A percentile compares a stretch with the other conserved stretches of the same genome.
phyloP scores from a whole-genome alignment of 2,329 filamentous ascomycete genomes.

The Aureobasidium sp. region DNA sequence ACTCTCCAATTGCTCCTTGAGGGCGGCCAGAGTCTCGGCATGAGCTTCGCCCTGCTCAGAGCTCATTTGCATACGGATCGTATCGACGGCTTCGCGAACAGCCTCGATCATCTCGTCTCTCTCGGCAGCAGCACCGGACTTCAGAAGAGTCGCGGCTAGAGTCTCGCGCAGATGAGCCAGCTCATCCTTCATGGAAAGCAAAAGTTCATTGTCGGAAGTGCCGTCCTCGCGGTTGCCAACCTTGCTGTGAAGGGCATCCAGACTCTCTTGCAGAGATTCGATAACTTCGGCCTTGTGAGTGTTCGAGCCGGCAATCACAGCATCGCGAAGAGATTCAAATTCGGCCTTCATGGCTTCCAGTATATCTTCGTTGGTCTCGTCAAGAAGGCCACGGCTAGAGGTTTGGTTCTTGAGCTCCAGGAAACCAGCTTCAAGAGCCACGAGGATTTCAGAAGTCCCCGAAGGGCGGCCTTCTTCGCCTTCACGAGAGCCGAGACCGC shows the following conservation, averaged over 20 bases:
- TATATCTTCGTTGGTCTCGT: slow-evolving; percentile 38
- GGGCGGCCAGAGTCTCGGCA: slow-evolving; percentile 35
- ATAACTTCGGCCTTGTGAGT: slow-evolving; percentile 55
- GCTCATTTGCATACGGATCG: slow-evolving; percentile 33
- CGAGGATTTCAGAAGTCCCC: slow-evolving; percentile 34
- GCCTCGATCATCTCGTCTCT: slow-evolving; percentile 60
- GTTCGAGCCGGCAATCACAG: slow-evolving; percentile 57
- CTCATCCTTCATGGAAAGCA: slow-evolving; percentile 50
- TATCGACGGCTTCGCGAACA: slow-evolving; percentile 46
- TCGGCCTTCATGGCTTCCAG: slow-evolving; percentile 71
- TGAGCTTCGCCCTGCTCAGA: slow-evolving; percentile 35
- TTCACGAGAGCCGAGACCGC: slow-evolving; percentile 20
- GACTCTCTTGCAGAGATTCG: slow-evolving; percentile 49
- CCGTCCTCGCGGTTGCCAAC: slow-evolving; percentile 33
- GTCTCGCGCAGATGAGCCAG: slow-evolving; percentile 55
- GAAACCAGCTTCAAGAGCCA: slow-evolving; percentile 34
- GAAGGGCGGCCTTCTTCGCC: slow-evolving; percentile 14
- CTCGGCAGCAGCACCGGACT: slow-evolving; percentile 39
- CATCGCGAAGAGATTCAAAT: slow-evolving; percentile 72
- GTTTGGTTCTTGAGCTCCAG: slow-evolving; percentile 36
- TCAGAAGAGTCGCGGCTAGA: slow-evolving; percentile 46
- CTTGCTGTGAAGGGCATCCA: slow-evolving; percentile 42
- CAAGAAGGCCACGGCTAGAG: slow-evolving; percentile 30
- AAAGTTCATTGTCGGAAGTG: slow-evolving; percentile 38
- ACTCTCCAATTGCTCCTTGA: slow-evolving; percentile 38